Base-by-base conservation (phyloP, 352 stramenopile species). In the Phytopythium boreale region DNA sequence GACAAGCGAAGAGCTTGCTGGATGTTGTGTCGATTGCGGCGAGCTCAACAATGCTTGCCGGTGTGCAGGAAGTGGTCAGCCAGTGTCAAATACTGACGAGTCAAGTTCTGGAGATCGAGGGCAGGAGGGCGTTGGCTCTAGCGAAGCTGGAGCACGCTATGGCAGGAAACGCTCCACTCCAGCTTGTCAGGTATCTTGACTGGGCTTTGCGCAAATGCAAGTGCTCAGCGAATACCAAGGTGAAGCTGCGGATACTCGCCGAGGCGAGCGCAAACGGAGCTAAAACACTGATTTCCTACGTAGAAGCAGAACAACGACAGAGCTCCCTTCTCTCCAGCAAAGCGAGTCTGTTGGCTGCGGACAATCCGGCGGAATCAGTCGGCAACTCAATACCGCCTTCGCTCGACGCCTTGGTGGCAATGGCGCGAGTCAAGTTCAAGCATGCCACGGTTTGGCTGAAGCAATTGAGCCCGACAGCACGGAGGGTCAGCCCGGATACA, bases 1-100 rank as follows among this genome's bases (percentile, higher is more conserved):
- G 76, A 0, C 79, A 92, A 60, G 83, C 67, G 27, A 90, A 92
- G 64, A 70, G 64, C 8, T 71, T 84, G 39, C 59, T 91, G 4
- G 70, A 80, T 15, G 78, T 82, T 43, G 43, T 86, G 34, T 58
- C 51, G 10, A 74, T 26, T 68, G 68, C 19, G 10, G 31, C 20
- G 31, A 61, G 0, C 56, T 43, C 8, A 50, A 52, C 2, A 58
- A 61, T 12, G 41, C 61, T 22, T 27, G 29, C 22, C 10, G 31
- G 20, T 19, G 44, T 37, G 19, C 19, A 17, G n/a, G 29, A 34
- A 59, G 19, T 43, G 31, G 27, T 15, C 19, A 56, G 51, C 7
- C 37, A 66, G 22, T 78, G 62, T 58, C 51, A 69, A n/a, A 31
- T 71, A 31, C 49, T 80, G 61, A 39, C 61, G 4, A 76, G 75